These are phyloP conservation scores for Pharnaceum exiguum DNA, from an alignment of 148 eudicot species.

Conservation along the genomic window DNA sequence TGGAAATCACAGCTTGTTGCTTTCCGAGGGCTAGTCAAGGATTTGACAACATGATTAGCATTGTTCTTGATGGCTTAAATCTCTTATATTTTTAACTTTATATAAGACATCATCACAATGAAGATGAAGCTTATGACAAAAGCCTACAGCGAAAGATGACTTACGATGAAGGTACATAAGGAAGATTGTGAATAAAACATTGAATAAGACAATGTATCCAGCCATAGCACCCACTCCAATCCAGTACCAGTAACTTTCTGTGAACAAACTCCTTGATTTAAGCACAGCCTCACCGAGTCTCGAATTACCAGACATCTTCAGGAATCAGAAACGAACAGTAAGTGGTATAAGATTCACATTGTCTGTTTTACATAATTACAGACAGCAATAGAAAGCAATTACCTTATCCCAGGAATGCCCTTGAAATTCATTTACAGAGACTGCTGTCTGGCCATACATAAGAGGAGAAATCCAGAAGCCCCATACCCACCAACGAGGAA, in stretches of 20 bases:
- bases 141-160: conserved; percentile 21
- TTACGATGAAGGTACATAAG: conserved; percentile 81
- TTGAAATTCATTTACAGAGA: conserved; percentile 85
- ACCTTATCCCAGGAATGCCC: conserved; percentile 99
- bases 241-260: conserved; percentile 96
- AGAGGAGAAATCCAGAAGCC: conserved; percentile 98
- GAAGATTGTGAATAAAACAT: conserved; percentile 73
- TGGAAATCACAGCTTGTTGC: conserved; percentile 85
- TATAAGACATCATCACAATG: neutral
- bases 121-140: neutral
- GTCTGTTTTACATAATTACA: neutral
- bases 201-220: conserved; percentile 76
- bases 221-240: conserved; percentile 83
- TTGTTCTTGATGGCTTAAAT: neutral
- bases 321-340: conserved; percentile 9
- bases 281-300: conserved; percentile 64
- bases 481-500: conserved; percentile 92
- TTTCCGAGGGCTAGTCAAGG: conserved; percentile 61
- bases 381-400: conserved; percentile 1
- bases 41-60: neutral
- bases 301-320: conserved; percentile 24
- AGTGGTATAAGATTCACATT: neutral
- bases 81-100: neutral
- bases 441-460: conserved; percentile 93
- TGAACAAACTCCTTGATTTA: conserved; percentile 64